phyloP scores from a whole-genome alignment of 164 flowering plant species.

The Sextonia rubra region DNA sequence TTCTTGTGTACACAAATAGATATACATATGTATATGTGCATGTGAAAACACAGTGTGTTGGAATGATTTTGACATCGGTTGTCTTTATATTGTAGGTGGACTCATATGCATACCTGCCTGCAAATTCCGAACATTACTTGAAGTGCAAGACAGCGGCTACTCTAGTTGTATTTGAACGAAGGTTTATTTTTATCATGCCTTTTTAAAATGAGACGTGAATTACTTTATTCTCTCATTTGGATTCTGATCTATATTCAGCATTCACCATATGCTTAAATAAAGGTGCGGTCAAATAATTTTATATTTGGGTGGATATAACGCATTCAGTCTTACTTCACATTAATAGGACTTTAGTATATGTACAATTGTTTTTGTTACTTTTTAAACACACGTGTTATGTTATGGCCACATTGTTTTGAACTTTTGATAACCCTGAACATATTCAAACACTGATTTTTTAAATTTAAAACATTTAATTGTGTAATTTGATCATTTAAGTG shows the following conservation, averaged over 20 bases:
- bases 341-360: background rate
- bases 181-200: constrained; percentile 34
- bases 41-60: background rate
- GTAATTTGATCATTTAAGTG: background rate
- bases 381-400: background rate
- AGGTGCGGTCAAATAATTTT: background rate
- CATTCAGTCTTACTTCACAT: background rate
- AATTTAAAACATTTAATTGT: too few relatives aligned
- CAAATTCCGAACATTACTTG: constrained; percentile 57
- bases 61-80: background rate
- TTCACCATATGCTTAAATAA: background rate
- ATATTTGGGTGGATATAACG: background rate
- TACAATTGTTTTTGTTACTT: background rate
- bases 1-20: background rate
- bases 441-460: background rate
- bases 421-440: background rate
- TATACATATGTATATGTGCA: background rate
- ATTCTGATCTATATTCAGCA: background rate
- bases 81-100: constrained; percentile 54
- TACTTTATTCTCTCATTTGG: background rate
- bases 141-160: constrained; percentile 58
- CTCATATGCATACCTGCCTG: constrained; percentile 90
- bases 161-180: constrained; percentile 74
- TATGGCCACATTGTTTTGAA: background rate
- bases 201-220: background rate